Percentiles rank a stretch among this genome's conserved stretches.
phyloP scores from a whole-genome alignment of 768 basidiomycete species.

The Leccinum rimulosum region DNA sequence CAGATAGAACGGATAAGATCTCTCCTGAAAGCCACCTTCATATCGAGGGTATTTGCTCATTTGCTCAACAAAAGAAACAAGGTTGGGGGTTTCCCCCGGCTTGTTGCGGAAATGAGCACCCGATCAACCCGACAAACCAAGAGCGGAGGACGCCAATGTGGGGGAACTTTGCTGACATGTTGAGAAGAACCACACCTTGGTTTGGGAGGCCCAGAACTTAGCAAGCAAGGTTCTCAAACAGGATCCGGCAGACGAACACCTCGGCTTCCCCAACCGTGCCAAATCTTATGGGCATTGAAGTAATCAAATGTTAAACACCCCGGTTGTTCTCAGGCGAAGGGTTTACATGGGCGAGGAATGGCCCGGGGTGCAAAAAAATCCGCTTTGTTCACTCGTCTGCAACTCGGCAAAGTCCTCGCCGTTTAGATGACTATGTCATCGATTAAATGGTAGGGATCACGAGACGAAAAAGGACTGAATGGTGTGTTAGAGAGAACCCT shows the following conservation, averaged over 20 bases:
- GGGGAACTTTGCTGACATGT: conserved; percentile 10
- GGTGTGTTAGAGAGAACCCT: conserved; percentile 1
- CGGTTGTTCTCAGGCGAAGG: not conserved
- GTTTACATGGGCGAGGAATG: not conserved
- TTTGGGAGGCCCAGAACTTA: conserved; percentile 17
- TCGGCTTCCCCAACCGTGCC: conserved; percentile 7
- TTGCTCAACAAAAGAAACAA: conserved; percentile 14
- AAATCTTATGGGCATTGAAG: conserved; percentile 3
- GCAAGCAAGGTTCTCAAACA: conserved; percentile 17
- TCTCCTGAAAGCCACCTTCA: conserved; percentile 9
- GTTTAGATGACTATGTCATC: not conserved
- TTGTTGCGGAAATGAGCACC: conserved; percentile 13
- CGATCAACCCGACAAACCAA: conserved; percentile 8
- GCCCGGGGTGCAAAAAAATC: not conserved
- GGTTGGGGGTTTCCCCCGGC: conserved; percentile 16
- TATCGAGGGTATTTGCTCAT: conserved; percentile 21
- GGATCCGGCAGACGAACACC: conserved; percentile 16
- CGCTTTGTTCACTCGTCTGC: not conserved
- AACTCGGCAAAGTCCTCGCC: not conserved
- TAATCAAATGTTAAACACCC: conserved; percentile 5
- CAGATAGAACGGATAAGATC: conserved; percentile 26
- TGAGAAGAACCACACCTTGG: conserved; percentile 11
- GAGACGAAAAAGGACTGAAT: not conserved
- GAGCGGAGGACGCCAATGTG: not conserved
- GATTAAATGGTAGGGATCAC: conserved; percentile 5